phyloP scores from a whole-genome alignment of 2,329 filamentous ascomycete species.

The Pestalotiopsis sp. region DNA sequence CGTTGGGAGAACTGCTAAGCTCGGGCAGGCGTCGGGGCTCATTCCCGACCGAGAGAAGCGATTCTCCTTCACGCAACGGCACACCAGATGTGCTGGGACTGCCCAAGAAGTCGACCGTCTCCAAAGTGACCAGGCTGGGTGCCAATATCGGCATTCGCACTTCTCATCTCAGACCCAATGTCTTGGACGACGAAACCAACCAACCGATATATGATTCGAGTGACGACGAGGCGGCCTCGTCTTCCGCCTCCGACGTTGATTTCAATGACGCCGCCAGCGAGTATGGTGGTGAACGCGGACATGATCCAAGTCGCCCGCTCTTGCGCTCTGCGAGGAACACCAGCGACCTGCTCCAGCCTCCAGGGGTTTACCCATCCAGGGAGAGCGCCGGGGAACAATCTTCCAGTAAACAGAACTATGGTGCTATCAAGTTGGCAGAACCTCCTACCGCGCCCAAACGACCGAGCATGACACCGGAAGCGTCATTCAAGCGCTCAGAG shows the following conservation, averaged over 20 bases:
- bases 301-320: constrained; percentile 31
- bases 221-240: constrained; percentile 25
- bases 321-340: constrained; percentile 33
- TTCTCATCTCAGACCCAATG: constrained; percentile 67
- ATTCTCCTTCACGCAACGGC: constrained; percentile 40
- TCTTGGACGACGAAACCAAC: constrained; percentile 46
- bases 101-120: constrained; percentile 61
- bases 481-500: constrained; percentile 16
- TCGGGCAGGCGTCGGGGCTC: constrained; percentile 46
- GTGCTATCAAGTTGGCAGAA: constrained; percentile 24
- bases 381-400: constrained; percentile 22
- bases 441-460: constrained; percentile 15
- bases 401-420: constrained; percentile 28
- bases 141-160: constrained; percentile 77
- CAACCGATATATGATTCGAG: constrained; percentile 21
- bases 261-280: constrained; percentile 45
- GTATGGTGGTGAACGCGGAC: constrained; percentile 40
- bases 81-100: constrained; percentile 65
- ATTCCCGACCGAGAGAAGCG: constrained; percentile 37
- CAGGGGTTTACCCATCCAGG: constrained; percentile 28
- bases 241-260: constrained; percentile 29
- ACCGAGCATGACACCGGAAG: constrained; percentile 20
- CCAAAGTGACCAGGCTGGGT: constrained; percentile 57
- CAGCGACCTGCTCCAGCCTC: constrained; percentile 40
- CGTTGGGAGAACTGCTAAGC: constrained; percentile 47